Conservation (phyloP, 2,329 filamentous ascomycete genomes). For the Malbranchea cinnamomea region DNA sequence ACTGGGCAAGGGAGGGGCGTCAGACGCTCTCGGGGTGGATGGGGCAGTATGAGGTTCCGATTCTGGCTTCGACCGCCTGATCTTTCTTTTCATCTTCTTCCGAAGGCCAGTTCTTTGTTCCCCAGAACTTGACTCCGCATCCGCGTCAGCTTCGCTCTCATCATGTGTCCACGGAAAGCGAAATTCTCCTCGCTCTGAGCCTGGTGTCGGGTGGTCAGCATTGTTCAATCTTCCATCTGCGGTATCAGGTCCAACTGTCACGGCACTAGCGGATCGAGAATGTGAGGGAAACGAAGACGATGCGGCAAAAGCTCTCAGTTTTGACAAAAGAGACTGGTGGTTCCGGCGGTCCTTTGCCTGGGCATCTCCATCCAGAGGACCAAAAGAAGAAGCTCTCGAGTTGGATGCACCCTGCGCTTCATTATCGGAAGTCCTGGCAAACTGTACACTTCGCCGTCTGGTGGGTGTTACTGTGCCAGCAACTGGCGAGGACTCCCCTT, state of each 20-base stretch:
- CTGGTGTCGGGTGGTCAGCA: slow-evolving; percentile 29
- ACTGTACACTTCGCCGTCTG: slow-evolving; percentile 58
- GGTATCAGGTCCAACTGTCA: slow-evolving; percentile 25
- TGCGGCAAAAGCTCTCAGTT: slow-evolving; percentile 57
- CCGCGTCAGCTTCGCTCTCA: slow-evolving; percentile 58
- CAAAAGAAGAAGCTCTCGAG: slow-evolving; percentile 50
- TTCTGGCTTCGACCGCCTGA: slow-evolving; percentile 41
- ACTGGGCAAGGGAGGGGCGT: slow-evolving; percentile 21
- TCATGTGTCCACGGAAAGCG: slow-evolving; percentile 41
- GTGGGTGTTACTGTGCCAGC: slow-evolving; percentile 23
- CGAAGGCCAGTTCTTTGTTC: slow-evolving; percentile 44
- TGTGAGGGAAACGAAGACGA: slow-evolving; percentile 36
- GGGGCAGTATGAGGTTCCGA: slow-evolving; percentile 49
- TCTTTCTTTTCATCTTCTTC: slow-evolving; percentile 50
- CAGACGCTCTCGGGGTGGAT: slow-evolving; percentile 43
- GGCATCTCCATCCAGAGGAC: slow-evolving; percentile 44
- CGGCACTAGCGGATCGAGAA: slow-evolving; percentile 34
- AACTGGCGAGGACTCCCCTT: slow-evolving; percentile 15
- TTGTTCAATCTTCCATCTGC: slow-evolving; percentile 25
- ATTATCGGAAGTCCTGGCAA: slow-evolving; percentile 41
- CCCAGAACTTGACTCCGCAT: slow-evolving; percentile 75
- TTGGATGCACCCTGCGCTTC: slow-evolving; percentile 33
- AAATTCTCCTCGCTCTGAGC: slow-evolving; percentile 34
- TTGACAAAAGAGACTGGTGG: slow-evolving; percentile 55
- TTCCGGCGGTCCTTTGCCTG: slow-evolving; percentile 41